Base-by-base conservation (phyloP, 768 basidiomycete species). In the Leucosporidium creatinivorum region DNA sequence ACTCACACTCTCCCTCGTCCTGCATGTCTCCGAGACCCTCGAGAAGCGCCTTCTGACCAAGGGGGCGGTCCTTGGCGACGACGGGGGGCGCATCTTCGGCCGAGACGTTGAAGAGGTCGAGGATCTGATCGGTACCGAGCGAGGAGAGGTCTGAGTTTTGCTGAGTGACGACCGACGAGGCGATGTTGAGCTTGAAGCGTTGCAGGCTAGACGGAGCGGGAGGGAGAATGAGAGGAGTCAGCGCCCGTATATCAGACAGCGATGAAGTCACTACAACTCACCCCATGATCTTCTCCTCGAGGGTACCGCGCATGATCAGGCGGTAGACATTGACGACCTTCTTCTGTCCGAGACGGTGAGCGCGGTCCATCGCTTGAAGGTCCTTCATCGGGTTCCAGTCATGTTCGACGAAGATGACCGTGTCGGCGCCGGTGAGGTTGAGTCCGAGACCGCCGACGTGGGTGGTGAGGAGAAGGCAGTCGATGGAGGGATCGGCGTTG, bases 311-410 rank as follows among this genome's bases (percentile, higher is more conserved):
- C 18, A 93, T 98, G 73, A 99, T 91, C 61, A 99, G 80, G 21
- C 96, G 88, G 80, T 99, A 99, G 8, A 99, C 96, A 73, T 98
- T 98, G 33, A 99, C 96, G 19, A 98, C 94, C 78, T 93, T 92
- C 82, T 96, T 98, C 80, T 99, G 96, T 9, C 96, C 96, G 48
- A 98, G 87, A 62, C 96, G 87, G 79, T 98, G 96, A 1, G 96
- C 96, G 66, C 96, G 85, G 77, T 99, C 96, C 96, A 99, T 99
- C 12, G 96, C 96, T 76, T 99, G 96, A 9, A 98, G 80, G 80
- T 99, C 96, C 78, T 98, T 98, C 93, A 94, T 96, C 10, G 96
- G 96, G 77, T 99, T 99, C 96, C 96, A 99, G 77, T 99, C 96
- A 75, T 99, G 96, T 77, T 99, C 96, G 61, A 99, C 91, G 75